Base-by-base conservation (phyloP, 306 rosid species). In the Fagus sylvatica region DNA sequence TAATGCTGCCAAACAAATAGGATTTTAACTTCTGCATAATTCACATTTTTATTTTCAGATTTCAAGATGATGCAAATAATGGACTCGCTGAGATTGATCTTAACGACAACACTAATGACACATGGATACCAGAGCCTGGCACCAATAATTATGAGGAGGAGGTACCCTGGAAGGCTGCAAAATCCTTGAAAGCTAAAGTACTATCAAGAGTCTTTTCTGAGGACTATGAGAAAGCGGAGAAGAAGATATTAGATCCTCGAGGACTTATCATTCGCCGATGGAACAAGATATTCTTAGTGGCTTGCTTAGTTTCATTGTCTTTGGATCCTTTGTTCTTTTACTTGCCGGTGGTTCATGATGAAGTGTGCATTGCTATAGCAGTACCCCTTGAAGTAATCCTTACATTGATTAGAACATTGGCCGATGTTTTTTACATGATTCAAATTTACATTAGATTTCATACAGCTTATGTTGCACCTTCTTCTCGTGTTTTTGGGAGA, bases 401-500 rank as follows among this genome's bases (percentile, higher is more conserved):
- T 62, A 88, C 89, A 22, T 73, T 76, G 28, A 34, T 88, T 73
- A 77, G 91, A 83, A 72, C 91, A 10, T 30, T 83, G 42, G 84
- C 84, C 4, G 89, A 88, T 66, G 72, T 65, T 37, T 88, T 88
- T 75, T 88, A 88, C 84, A 36, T 82, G 16, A 57, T 85, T 76
- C 91, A 88, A 15, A 88, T 88, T 60, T 78, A 69, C 28, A 73
- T 83, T 65, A 78, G 79, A 42, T 85, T 88, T 30, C 89, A 80
- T 30, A 88, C 86, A 51, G 91, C 91, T 33, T 88, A 77, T 61
- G 76, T 88, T 16, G 91, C 91, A 10, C 91, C 89, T 11, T 88
- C 89, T 22, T 88, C 91, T 61, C 87, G 87, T 68, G 91, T 88
- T 51, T 83, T 88, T 62, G 91, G 91, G 69, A 78, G 91, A 83